Conservation (phyloP, 73 alveolate species). For the Stentor roeselii region DNA sequence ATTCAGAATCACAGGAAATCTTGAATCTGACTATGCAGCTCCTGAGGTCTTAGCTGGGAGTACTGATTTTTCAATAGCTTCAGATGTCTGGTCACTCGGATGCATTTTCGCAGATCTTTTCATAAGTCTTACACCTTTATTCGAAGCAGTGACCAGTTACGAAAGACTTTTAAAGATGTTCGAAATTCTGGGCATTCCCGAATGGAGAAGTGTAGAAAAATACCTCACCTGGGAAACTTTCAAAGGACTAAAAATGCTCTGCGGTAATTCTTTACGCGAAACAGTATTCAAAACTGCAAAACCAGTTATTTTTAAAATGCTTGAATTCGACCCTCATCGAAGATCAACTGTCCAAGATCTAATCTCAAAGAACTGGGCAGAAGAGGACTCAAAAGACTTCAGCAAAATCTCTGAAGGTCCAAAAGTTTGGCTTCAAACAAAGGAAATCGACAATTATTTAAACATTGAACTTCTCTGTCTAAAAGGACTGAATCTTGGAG, state of each 20-base stretch:
- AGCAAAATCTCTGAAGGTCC: background rate
- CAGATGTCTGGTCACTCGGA: conserved; percentile 13
- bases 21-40: background rate
- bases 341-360: background rate
- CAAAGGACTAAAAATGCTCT: background rate
- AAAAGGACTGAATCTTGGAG: background rate
- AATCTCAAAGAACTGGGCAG: background rate
- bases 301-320: background rate
- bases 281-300: background rate
- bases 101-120: conserved; percentile 26
- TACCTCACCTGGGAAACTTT: conserved; percentile 17
- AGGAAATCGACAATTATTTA: background rate
- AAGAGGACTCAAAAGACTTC: background rate
- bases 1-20: background rate
- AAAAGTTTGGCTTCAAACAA: background rate
- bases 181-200: conserved; percentile 2
- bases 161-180: conserved; percentile 17
- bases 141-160: background rate
- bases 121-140: conserved; percentile 15
- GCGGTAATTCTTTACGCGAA: background rate
- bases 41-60: background rate
- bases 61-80: background rate
- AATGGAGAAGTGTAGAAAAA: background rate
- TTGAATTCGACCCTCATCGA: background rate
- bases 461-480: background rate